Base-by-base conservation (phyloP, 225 moss, liverwort and hornwort species). In the Marchantia paleacea region DNA sequence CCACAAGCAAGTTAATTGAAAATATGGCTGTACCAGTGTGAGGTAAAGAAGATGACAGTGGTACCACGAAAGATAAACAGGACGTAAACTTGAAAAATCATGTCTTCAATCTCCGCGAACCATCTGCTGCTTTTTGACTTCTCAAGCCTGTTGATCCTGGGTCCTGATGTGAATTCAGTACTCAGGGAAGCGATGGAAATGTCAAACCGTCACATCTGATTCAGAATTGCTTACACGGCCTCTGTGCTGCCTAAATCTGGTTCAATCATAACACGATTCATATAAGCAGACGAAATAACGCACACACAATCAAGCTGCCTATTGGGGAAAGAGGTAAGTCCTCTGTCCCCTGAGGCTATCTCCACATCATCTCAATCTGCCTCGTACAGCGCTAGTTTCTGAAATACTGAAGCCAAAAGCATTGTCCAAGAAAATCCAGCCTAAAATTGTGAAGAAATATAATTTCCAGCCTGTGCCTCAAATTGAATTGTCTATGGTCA, bases 321-420 rank as follows among this genome's bases (percentile, higher is more conserved):
- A 28, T 68, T 7, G n/a, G n/a, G 22, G 28, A 22, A 13, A 68
- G 24, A 28, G 31, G 25, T 28, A 31, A 6, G 68, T 68, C 28
- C 26, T 68, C 6, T 31, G 9, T 26, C 26, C 0, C 68, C 26
- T 1, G 20, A 3, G 12, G 7, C 4, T 68, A 12, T 28, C 31
- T n/a, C n/a, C n/a, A n/a, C n/a, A n/a, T n/a, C n/a, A n/a, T n/a
- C 13, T 22, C 13, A 28, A 68, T 26, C 68, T 68, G 68, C n/a
- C 28, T 68, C 68, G 20, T 68, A 68, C 68, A 68, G 68, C 6
- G 68, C 68, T 12, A 68, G 68, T 68, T 68, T 31, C 25, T 25
- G 26, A n/a, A 68, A 29, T 26, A 31, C 28, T 3, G 68, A 11
- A 68, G 28, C 26, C 13, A 18, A n/a, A n/a, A n/a, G n/a, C n/a